A percentile compares a stretch with the other conserved stretches of the same genome.
These are phyloP conservation scores for Zymoseptoria passerinii DNA, from an alignment of 2,329 filamentous ascomycete genomes.

Conservation along the genomic window DNA sequence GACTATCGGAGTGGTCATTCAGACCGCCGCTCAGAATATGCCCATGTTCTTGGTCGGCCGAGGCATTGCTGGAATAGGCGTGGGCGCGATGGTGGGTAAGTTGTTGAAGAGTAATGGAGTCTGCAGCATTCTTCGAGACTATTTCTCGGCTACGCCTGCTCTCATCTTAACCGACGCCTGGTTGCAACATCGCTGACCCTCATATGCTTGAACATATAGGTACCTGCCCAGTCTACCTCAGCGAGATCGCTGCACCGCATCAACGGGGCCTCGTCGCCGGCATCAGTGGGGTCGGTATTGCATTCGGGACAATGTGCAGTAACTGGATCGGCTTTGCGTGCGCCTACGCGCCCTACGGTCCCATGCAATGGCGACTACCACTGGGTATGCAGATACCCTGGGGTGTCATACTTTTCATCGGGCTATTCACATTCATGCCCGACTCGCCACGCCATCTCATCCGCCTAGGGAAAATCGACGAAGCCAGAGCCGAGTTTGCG, in stretches of 20 bases:
- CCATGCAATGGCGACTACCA: constrained; percentile 48
- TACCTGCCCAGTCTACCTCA: constrained; percentile 46
- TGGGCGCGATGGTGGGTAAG: constrained; percentile 31
- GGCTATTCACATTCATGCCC: constrained; percentile 49
- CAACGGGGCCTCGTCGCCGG: constrained; percentile 47
- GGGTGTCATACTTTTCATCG: constrained; percentile 48
- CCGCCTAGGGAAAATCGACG: constrained; percentile 41
- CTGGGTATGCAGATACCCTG: constrained; percentile 49
- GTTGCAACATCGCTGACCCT: too few relatives aligned
- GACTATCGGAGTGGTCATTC: constrained; percentile 46
- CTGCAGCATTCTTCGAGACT: too few relatives aligned
- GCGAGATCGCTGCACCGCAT: constrained; percentile 42
- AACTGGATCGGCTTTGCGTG: constrained; percentile 53
- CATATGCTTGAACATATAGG: too few relatives aligned
- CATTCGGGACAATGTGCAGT: constrained; percentile 48
- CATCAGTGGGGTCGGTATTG: constrained; percentile 43
- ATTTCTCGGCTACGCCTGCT: too few relatives aligned
- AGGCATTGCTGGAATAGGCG: constrained; percentile 24
- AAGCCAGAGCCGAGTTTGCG: constrained; percentile 42
- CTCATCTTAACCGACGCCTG: too few relatives aligned
- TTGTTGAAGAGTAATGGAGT: not conserved
- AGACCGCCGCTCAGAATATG: constrained; percentile 46
- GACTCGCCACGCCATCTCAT: constrained; percentile 49
- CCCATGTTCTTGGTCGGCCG: constrained; percentile 27
- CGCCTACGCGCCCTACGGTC: constrained; percentile 45